Conservation (phyloP, 2,329 filamentous ascomycete genomes). For the Colletotrichum sp. region DNA sequence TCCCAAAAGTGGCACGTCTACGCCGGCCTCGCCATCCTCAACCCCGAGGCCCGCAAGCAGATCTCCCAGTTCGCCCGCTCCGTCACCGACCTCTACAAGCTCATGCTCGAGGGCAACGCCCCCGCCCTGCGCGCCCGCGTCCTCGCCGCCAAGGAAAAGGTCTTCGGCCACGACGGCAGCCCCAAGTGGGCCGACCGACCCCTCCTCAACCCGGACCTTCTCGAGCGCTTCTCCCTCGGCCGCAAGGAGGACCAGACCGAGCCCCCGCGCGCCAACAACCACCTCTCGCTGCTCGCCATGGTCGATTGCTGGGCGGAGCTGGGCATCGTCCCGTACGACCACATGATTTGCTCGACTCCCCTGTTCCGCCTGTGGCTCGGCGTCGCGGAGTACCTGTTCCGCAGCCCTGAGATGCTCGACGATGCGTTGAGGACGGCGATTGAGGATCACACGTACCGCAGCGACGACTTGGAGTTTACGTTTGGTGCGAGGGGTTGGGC, state of each 20-base stretch:
- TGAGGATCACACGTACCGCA: slow-evolving; percentile 89
- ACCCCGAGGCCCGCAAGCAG: slow-evolving; percentile 89
- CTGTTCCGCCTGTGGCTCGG: slow-evolving; percentile 96
- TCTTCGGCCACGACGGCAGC: slow-evolving; percentile 70
- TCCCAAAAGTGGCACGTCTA: slow-evolving; percentile 99
- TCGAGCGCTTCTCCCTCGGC: slow-evolving; percentile 83
- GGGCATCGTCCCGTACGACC: slow-evolving; percentile 94
- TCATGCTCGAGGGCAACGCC: slow-evolving; percentile 88
- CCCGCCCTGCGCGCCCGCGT: slow-evolving; percentile 78
- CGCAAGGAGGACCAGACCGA: slow-evolving; percentile 66
- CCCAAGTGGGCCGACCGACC: slow-evolving; percentile 66
- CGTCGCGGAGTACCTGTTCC: slow-evolving; percentile 96
- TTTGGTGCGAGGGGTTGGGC: slow-evolving; percentile 97
- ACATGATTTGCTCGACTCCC: slow-evolving; percentile 99
- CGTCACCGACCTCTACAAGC: slow-evolving; percentile 93
- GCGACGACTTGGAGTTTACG: slow-evolving; percentile 95
- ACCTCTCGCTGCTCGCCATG: slow-evolving; percentile 92
- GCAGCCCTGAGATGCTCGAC: slow-evolving; percentile 79
- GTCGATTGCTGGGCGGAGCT: slow-evolving; percentile 98
- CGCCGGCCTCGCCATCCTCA: slow-evolving; percentile 94
- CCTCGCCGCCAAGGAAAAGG: slow-evolving; percentile 67
- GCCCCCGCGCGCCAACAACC: slow-evolving; percentile 81
- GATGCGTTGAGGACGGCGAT: slow-evolving; percentile 87
- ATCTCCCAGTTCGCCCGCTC: slow-evolving; percentile 93
- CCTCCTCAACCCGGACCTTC: slow-evolving; percentile 80